Evolutionary conservation across 257 asterid species (phyloP).

Genomic region (Solanum pimpinellifolium): DNA sequence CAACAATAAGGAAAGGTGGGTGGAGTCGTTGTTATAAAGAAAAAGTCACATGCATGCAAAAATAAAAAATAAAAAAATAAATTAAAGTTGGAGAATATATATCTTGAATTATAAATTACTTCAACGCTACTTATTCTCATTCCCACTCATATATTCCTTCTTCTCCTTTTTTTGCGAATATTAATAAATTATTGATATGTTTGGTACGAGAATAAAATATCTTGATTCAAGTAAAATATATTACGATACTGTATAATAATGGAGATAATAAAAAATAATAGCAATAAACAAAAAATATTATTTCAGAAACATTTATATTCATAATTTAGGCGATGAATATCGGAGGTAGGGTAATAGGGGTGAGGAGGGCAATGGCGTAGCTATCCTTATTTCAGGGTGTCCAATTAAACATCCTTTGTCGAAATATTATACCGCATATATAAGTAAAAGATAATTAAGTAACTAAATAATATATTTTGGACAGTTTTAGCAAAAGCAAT

Average conservation of each 20-base stretch:
- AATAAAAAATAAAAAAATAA: neutral
- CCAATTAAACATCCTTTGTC: fast-evolving
- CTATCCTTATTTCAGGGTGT: no score
- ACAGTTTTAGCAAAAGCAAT: no score
- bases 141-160: neutral
- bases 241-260: neutral
- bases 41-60: neutral
- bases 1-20: neutral
- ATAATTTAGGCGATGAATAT: no score
- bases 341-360: no score
- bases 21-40: neutral
- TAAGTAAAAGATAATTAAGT: no score
- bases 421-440: no score
- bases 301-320: fast-evolving
- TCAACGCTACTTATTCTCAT: neutral
- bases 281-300: no score
- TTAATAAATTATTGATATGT: neutral
- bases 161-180: neutral
- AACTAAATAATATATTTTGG: no score
- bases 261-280: no score
- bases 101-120: neutral
- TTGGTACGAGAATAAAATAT: neutral
- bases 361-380: no score
- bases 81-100: neutral
- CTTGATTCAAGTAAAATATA: neutral